phyloP scores from a whole-genome alignment of 2,329 filamentous ascomycete species.

The Clonostachys chloroleuca region DNA sequence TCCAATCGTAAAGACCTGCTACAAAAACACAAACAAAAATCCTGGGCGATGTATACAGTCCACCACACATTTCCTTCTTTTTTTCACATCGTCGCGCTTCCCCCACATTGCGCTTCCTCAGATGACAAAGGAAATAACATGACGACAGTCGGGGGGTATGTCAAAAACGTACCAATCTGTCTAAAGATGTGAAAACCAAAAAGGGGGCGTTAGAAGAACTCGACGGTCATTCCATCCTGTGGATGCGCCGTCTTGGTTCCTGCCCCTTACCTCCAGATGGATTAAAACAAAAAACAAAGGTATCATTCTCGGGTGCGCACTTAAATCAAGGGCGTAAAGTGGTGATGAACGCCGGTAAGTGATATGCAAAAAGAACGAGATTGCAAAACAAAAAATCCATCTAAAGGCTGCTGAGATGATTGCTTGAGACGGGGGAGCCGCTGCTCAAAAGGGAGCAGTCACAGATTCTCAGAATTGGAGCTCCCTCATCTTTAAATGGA shows the following conservation, averaged over 20 bases:
- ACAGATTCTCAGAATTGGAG: background rate
- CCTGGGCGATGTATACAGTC: background rate
- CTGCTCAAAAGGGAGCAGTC: too few relatives aligned
- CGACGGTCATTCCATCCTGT: too few relatives aligned
- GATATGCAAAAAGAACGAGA: background rate
- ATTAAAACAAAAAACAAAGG: too few relatives aligned
- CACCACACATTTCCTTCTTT: constrained; percentile 2
- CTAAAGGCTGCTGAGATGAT: constrained; percentile 1
- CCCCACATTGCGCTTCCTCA: too few relatives aligned
- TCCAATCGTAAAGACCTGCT: constrained; percentile 4
- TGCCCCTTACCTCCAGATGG: too few relatives aligned
- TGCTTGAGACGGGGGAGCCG: background rate
- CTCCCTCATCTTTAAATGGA: background rate
- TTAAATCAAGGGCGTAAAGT: background rate
- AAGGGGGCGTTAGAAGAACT: too few relatives aligned
- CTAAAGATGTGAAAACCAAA: too few relatives aligned
- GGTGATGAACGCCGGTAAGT: background rate
- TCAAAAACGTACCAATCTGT: too few relatives aligned
- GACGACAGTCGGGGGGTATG: too few relatives aligned
- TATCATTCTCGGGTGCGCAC: too few relatives aligned
- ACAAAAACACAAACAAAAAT: background rate
- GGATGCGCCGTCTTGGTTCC: too few relatives aligned
- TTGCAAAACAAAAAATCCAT: background rate
- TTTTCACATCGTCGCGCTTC: background rate
- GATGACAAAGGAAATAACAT: too few relatives aligned